Evolutionary conservation across 2,329 filamentous ascomycete genomes (phyloP).

Genomic region (Drechslera avenae): DNA sequence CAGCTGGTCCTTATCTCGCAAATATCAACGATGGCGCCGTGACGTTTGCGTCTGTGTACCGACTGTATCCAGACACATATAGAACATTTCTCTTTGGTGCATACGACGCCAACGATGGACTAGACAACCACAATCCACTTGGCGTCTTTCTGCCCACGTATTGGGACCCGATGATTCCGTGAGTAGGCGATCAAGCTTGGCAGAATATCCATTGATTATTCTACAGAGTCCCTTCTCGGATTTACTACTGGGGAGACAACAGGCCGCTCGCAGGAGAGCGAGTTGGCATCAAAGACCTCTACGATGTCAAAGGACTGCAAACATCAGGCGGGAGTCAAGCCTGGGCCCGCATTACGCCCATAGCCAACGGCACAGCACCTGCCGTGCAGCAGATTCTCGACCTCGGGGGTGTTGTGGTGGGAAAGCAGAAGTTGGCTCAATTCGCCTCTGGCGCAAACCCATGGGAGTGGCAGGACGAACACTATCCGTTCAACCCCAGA

Average conservation of each 20-base stretch:
- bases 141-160: slow-evolving; percentile 34
- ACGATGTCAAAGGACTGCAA: slow-evolving; percentile 33
- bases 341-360: slow-evolving; percentile 28
- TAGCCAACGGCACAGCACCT: slow-evolving; percentile 26
- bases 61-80: slow-evolving; percentile 39
- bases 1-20: slow-evolving; percentile 40
- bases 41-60: slow-evolving; percentile 34
- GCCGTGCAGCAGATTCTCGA: slow-evolving; percentile 33
- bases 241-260: slow-evolving; percentile 45
- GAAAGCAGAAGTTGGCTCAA: slow-evolving; percentile 60
- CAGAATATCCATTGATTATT: not conserved
- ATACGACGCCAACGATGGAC: slow-evolving; percentile 33
- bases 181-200: slow-evolving; percentile 3
- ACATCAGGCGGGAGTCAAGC: slow-evolving; percentile 33
- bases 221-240: slow-evolving; percentile 45
- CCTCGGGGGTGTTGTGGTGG: slow-evolving; percentile 52
- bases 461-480: slow-evolving; percentile 38
- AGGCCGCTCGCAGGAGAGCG: slow-evolving; percentile 37
- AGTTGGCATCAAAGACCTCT: slow-evolving; percentile 35
- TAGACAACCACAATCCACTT: slow-evolving; percentile 28
- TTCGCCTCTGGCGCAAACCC: slow-evolving; percentile 48
- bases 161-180: slow-evolving; percentile 40
- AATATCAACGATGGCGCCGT: slow-evolving; percentile 14
- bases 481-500: slow-evolving; percentile 53
- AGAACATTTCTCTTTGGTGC: slow-evolving; percentile 40